Base-by-base conservation (phyloP, 2,329 filamentous ascomycete genomes). In the Raffaelea deltoideospora region DNA sequence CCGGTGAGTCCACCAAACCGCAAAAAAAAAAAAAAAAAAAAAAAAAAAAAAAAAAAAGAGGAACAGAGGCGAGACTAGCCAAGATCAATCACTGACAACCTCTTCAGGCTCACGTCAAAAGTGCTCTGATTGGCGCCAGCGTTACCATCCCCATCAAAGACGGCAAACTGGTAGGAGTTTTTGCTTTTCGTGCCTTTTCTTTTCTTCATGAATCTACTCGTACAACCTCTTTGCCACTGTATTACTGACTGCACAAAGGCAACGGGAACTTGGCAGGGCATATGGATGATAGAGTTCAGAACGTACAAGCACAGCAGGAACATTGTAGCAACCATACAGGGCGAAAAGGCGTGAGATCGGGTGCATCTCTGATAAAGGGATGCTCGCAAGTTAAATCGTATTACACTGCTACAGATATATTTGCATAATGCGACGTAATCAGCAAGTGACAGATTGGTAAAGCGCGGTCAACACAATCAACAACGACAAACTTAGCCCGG, bases 271-370 rank as follows among this genome's bases (percentile, higher is more conserved):
- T 88, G 82, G 83, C 83, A 90, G 50, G 75, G 90, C 0, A 88
- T 96, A 41, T 96, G 84, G 82, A 93, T 92, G 56, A 61, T 95
- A 45, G 90, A 96, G 59, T 96, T 96, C 55, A 69, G 88, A 39
- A 70, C 66, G 10, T 64, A 64, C 47, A 84, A 74, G 58, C 87
- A 95, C 58, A 66, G 73, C 44, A 72, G 90, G 50, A 81, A 76
- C 53, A 72, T 96, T 11, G 78, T 98, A 43, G 88, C 88, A 37
- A 96, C 90, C 2, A 92, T 96, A 43, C 87, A 96, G 57, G 90
- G 88, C 31, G 82, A 95, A 62, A 76, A 76, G 55, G 33, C 37
- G 5, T 43, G 33, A 41, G 22, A 21, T 14, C 20, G 15, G n/a
- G 3, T 14, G 17, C 26, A 9, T 31, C 17, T n/a, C n/a, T n/a